Evolutionary conservation across 2,329 filamentous ascomycete genomes (phyloP).

Genomic region (Fusarium camptoceras): DNA sequence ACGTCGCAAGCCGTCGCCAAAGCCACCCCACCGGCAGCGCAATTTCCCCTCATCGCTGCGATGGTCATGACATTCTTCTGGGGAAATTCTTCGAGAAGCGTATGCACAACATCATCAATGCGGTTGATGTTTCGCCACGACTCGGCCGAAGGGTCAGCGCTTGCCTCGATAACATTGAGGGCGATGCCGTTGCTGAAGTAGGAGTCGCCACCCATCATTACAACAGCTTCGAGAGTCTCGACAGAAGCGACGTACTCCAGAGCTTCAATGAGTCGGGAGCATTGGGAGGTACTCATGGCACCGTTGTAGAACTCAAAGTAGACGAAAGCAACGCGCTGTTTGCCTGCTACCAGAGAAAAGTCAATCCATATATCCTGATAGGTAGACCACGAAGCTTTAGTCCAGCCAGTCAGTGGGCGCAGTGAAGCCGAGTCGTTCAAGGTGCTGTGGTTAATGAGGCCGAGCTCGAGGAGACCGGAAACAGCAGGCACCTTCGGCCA

Average conservation of each 20-base stretch:
- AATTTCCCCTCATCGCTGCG: constrained; percentile 29
- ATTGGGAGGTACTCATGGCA: constrained; percentile 31
- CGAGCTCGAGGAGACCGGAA: constrained; percentile 11
- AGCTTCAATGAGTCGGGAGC: constrained; percentile 29
- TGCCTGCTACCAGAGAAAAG: neutral
- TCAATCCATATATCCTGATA: constrained; percentile 25
- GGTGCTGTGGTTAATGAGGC: neutral
- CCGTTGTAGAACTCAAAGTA: constrained; percentile 37
- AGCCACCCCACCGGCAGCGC: constrained; percentile 32
- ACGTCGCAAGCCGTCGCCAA: constrained; percentile 30
- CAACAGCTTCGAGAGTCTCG: constrained; percentile 9
- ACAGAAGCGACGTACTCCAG: constrained; percentile 12
- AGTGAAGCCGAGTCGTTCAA: neutral
- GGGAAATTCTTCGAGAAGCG: constrained; percentile 5
- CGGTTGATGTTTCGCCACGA: constrained; percentile 34
- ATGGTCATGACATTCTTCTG: constrained; percentile 7
- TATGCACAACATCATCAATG: constrained; percentile 21
- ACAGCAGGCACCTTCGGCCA: constrained; percentile 32
- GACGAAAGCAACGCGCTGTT: constrained; percentile 16
- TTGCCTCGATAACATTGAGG: constrained; percentile 36
- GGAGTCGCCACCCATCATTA: constrained; percentile 30
- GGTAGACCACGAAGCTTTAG: neutral
- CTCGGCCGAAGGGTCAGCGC: constrained; percentile 13
- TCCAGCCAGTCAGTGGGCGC: neutral
- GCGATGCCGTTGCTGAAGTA: constrained; percentile 38